Evolutionary conservation across 2,329 filamentous ascomycete species (phyloP), one percentile per base, ranked within the genome.

Genomic region (Dryadomyces sulphureus): DNA sequence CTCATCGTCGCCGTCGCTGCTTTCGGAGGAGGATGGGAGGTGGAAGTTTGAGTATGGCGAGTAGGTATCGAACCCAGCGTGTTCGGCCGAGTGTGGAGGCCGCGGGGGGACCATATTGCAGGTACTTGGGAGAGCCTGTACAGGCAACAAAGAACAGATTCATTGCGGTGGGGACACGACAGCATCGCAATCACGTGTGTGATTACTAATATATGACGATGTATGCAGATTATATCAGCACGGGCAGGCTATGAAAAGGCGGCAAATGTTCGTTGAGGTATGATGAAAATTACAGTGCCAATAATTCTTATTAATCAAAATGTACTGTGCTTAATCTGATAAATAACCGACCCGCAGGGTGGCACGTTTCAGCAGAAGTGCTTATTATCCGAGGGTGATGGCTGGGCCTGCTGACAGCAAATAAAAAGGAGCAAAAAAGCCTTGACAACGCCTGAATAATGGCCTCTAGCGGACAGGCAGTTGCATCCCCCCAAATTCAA

Each of bases 1-100:
- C 55, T 82, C 77, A 55, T 84, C 77, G 55, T 78, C 67, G 56
- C 77, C 67, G 45, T 50, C 50, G 25, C 45, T 49, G 42, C 45
- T 48, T 4, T 61, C 63, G 14, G 62, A 60, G 34, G 65, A 64
- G n/a, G 62, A 64, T 20, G 62, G 59, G 5, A 72, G 61, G 45
- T 64, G 61, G 59, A 70, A 69, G 49, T 59, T 55, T n/a, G 57
- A 55, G 41, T 60, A 59, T 8, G 60, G 59, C 39, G 59, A 57
- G 35, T 56, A 44, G 9, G 60, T 57, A 17, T 17, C 24, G 3
- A 41, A 17, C 5, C 12, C 4, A 9, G 12, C 27, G 6, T 17
- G 55, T 20, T n/a, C n/a, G n/a, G n/a, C n/a, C n/a, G n/a, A n/a
- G n/a, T n/a, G n/a, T n/a, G n/a, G n/a, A n/a, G n/a, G n/a, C n/a